Conservation (phyloP, 768 basidiomycete species). For the Trametes cubensis region DNA sequence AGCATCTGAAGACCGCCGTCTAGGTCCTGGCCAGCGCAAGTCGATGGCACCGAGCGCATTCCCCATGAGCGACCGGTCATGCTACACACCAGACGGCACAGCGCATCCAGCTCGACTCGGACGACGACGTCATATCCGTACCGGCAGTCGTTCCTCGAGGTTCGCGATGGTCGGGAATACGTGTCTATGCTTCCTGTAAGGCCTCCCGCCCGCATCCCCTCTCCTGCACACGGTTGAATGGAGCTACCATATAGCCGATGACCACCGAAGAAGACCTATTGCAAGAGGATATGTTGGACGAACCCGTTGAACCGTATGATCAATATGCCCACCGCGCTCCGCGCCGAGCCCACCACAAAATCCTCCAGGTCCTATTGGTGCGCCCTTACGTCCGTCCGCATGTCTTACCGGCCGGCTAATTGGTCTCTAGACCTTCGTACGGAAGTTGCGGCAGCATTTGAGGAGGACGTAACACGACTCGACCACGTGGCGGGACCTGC, state of each 20-base stretch:
- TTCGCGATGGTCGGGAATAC: conserved; percentile 19
- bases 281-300: conserved; percentile 20
- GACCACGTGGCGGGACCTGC: background rate
- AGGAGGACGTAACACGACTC: background rate
- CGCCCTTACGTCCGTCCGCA: background rate
- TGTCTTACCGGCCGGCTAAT: background rate
- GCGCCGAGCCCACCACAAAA: background rate
- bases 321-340: background rate
- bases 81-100: conserved; percentile 13
- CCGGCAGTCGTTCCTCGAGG: conserved; percentile 18
- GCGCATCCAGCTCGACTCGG: conserved; percentile 10
- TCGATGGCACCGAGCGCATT: conserved; percentile 1
- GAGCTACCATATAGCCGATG: conserved; percentile 18
- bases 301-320: background rate
- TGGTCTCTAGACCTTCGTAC: background rate
- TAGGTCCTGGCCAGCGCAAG: background rate
- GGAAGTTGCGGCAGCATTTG: conserved; percentile 6
- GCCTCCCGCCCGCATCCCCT: background rate
- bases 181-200: conserved; percentile 25
- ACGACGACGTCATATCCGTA: conserved; percentile 17
- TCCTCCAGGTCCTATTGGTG: conserved; percentile 6
- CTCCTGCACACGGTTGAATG: background rate
- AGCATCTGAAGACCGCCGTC: no score
- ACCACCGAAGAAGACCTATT: conserved; percentile 26
- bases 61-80: background rate